Percentiles rank a stretch among this genome's conserved stretches.
Evolutionary conservation across 129 eudicot genomes (phyloP).

Genomic region (Calendula officinalis): DNA sequence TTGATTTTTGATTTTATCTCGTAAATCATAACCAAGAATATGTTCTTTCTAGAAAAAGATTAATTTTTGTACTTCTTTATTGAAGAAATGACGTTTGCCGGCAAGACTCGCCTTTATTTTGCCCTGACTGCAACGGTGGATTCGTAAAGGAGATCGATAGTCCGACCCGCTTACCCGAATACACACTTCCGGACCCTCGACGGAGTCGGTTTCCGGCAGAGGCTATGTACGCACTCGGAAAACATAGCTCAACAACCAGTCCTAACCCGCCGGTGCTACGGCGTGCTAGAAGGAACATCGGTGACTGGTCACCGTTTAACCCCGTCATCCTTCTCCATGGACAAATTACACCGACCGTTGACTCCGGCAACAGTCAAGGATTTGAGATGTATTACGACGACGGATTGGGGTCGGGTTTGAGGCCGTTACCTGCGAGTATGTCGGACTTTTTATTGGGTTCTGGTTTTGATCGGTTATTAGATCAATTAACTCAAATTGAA

Average conservation of each 20-base stretch:
- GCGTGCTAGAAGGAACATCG: conserved; percentile 43
- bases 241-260: conserved; percentile 30
- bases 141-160: conserved; percentile 42
- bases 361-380: conserved; percentile 30
- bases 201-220: conserved; percentile 62
- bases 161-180: conserved; percentile 35
- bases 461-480: conserved; percentile 81
- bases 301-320: conserved; percentile 67
- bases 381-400: conserved; percentile 88
- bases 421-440: conserved; percentile 77
- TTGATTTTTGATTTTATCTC: background rate
- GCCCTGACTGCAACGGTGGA: conserved; percentile 81
- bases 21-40: background rate
- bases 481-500: conserved; percentile 76
- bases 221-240: conserved; percentile 48
- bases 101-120: conserved; percentile 37
- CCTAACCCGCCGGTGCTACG: conserved; percentile 41
- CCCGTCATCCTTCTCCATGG: conserved; percentile 90
- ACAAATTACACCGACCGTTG: conserved; percentile 27
- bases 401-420: conserved; percentile 75
- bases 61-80: background rate
- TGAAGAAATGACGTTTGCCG: too few species aligned
- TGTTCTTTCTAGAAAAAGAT: conserved; percentile 1
- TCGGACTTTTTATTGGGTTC: conserved; percentile 79
- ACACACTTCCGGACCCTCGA: conserved; percentile 43